These are phyloP conservation scores for Urtica urens DNA, from an alignment of 306 rosid species.

Conservation along the genomic window DNA sequence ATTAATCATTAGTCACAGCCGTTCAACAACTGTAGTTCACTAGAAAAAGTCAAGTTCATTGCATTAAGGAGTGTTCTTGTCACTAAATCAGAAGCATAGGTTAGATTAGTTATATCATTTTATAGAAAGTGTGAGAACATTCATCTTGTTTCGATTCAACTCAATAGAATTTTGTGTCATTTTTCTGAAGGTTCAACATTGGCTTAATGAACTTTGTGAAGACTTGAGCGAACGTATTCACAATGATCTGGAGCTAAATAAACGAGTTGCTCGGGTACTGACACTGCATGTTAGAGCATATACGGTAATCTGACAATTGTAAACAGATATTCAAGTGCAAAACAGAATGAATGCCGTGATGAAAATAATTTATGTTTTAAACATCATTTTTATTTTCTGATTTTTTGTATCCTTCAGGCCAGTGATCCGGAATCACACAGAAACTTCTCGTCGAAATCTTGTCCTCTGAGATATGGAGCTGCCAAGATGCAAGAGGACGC, in stretches of 20 bases:
- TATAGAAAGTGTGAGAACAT: too few species aligned
- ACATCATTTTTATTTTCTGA: conserved; percentile 5
- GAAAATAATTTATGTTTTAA: not conserved
- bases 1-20: too few species aligned
- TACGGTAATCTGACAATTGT: too few species aligned
- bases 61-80: too few species aligned
- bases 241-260: conserved; percentile 68
- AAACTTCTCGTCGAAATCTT: conserved; percentile 87
- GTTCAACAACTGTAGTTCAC: too few species aligned
- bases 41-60: too few species aligned
- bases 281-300: conserved; percentile 74
- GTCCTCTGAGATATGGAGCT: conserved; percentile 80
- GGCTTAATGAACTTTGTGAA: conserved; percentile 79
- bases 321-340: too few species aligned
- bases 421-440: conserved; percentile 56
- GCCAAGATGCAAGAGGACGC: conserved; percentile 93
- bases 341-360: too few species aligned
- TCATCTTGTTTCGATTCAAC: too few species aligned
- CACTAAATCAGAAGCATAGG: too few species aligned
- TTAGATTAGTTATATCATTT: too few species aligned
- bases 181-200: conserved; percentile 54
- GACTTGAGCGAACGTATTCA: conserved; percentile 75
- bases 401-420: conserved; percentile 36
- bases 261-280: conserved; percentile 72
- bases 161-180: too few species aligned